Percentiles rank a stretch among this genome's conserved stretches.
phyloP scores from a whole-genome alignment of 2,329 filamentous ascomycete genomes.

The Nigrograna mackinnonii region DNA sequence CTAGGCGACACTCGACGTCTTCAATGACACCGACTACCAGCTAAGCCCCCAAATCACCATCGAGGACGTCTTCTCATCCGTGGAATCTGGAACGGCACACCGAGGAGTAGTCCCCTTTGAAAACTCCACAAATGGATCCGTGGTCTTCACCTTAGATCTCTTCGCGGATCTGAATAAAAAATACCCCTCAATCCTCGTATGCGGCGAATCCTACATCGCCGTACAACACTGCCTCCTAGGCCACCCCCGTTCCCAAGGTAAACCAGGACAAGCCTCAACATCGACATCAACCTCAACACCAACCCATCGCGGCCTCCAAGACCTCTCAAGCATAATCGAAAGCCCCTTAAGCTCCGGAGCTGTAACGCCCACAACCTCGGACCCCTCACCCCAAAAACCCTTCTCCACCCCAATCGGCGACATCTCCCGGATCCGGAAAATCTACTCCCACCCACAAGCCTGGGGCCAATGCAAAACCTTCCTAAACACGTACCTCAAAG shows the following conservation, averaged over 20 bases:
- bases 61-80: slow-evolving; percentile 75
- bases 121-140: slow-evolving; percentile 92
- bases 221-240: slow-evolving; percentile 89
- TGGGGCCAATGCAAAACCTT: slow-evolving; percentile 89
- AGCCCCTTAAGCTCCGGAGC: slow-evolving; percentile 47
- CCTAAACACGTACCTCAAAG: slow-evolving; percentile 69
- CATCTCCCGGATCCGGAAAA: slow-evolving; percentile 67
- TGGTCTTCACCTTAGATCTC: slow-evolving; percentile 87
- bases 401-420: slow-evolving; percentile 53
- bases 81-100: slow-evolving; percentile 66
- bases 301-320: too few species aligned
- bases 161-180: slow-evolving; percentile 72
- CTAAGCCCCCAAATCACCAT: slow-evolving; percentile 51
- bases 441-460: slow-evolving; percentile 95
- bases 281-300: slow-evolving; percentile 1
- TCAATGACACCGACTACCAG: slow-evolving; percentile 41
- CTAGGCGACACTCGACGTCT: slow-evolving; percentile 59
- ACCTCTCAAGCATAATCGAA: slow-evolving; percentile 12
- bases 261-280: not conserved
- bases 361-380: slow-evolving; percentile 54
- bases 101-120: slow-evolving; percentile 92
- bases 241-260: slow-evolving; percentile 10
- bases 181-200: slow-evolving; percentile 73
- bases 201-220: slow-evolving; percentile 81
- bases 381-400: slow-evolving; percentile 51